Conservation (phyloP, 495 filamentous ascomycete species). For the Parachaetomium inaequale region DNA sequence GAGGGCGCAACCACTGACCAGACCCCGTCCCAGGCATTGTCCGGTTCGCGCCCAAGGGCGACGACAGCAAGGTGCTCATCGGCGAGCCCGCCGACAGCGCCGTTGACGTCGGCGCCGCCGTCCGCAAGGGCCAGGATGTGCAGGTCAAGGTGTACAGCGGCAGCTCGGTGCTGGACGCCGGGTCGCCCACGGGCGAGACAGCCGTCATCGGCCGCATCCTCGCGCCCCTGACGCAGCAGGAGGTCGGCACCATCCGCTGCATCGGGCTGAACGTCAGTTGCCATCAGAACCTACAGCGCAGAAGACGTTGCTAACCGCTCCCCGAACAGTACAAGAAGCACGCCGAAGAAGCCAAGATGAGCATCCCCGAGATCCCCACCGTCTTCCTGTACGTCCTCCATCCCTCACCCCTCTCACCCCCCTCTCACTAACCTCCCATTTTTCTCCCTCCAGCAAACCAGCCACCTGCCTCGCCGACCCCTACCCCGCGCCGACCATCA, state of each 20-base stretch:
- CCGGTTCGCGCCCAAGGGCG: conserved; percentile 55
- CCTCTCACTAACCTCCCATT: not conserved
- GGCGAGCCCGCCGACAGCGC: conserved; percentile 53
- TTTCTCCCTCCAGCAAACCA: conserved; percentile 31
- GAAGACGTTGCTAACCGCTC: not conserved
- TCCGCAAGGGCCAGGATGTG: conserved; percentile 54
- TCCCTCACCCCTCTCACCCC: conserved; percentile 1
- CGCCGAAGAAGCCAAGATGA: conserved; percentile 45
- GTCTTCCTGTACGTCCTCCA: conserved; percentile 39
- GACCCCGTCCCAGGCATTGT: conserved; percentile 47
- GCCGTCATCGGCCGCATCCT: conserved; percentile 53
- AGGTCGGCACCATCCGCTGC: conserved; percentile 46
- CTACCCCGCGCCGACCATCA: conserved; percentile 44
- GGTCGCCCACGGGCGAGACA: conserved; percentile 45
- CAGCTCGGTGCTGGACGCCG: conserved; percentile 51
- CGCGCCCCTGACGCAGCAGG: conserved; percentile 48
- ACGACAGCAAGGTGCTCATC: conserved; percentile 49
- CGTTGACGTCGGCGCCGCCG: conserved; percentile 53
- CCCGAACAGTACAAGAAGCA: conserved; percentile 45
- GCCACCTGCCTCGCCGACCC: conserved; percentile 42
- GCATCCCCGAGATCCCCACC: conserved; percentile 42
- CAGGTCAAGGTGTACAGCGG: conserved; percentile 53
- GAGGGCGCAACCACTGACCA: too few relatives aligned
- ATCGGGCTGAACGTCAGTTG: conserved; percentile 46
- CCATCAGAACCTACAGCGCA: not conserved